These are phyloP conservation scores for Picochlorum sp. DNA, from an alignment of 139 green algal species.

Conservation along the genomic window DNA sequence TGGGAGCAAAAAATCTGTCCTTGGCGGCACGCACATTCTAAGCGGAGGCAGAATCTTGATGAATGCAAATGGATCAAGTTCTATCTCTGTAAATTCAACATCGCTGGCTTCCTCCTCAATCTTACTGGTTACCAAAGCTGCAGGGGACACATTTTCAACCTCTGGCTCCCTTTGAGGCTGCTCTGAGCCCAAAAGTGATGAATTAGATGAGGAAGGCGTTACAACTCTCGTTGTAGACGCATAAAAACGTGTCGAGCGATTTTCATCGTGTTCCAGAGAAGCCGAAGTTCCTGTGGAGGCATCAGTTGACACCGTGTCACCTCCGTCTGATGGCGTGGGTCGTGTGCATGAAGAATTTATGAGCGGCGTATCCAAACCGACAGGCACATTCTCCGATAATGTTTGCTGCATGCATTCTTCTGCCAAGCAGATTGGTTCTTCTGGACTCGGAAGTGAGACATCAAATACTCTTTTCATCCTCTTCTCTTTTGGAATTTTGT, in stretches of 20 bases:
- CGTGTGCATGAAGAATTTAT: too few species aligned
- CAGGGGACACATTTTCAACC: too few species aligned
- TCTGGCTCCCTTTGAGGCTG: too few species aligned
- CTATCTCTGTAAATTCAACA: conserved; percentile 15
- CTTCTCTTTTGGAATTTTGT: too few species aligned
- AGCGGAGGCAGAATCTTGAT: conserved; percentile 60
- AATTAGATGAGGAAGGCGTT: not conserved
- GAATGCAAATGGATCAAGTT: conserved; percentile 73
- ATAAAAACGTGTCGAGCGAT: too few species aligned
- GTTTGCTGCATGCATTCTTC: too few species aligned
- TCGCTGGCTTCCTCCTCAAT: conserved; percentile 38
- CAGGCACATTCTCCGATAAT: not conserved
- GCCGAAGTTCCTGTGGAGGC: conserved; percentile 10
- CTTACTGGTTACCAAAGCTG: not conserved
- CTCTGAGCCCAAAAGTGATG: not conserved
- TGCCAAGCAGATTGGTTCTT: too few species aligned
- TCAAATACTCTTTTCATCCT: too few species aligned
- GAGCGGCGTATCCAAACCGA: not conserved
- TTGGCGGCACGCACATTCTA: conserved; percentile 15
- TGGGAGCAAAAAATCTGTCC: conserved; percentile 31
- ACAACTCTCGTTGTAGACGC: not conserved
- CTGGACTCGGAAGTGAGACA: too few species aligned
- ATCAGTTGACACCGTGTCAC: conserved; percentile 5
- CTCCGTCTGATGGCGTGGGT: not conserved
- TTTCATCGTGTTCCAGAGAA: not conserved